Evolutionary conservation across 192 early-diverging fungal species (phyloP).

Genomic region (Coemansia sp.): DNA sequence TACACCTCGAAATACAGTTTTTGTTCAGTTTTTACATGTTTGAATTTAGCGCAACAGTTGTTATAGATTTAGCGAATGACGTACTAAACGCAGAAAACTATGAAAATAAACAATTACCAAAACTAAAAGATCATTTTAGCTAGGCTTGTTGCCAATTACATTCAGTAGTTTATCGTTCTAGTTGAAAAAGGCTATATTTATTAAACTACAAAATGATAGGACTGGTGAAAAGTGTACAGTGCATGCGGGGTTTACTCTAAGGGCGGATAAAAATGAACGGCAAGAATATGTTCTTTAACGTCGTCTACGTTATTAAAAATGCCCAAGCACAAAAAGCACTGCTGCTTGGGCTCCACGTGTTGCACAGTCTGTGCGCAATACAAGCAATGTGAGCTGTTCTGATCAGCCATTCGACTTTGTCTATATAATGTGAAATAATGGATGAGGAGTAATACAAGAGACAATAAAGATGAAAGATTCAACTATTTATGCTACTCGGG

Average conservation of each 20-base stretch:
- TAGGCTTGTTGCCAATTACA: too few species aligned
- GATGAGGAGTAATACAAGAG: neutral
- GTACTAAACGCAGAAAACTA: too few species aligned
- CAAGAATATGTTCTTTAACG: slow-evolving; percentile 36
- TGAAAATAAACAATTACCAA: too few species aligned
- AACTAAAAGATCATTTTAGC: too few species aligned
- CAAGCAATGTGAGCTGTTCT: neutral
- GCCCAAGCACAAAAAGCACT: slow-evolving; percentile 32
- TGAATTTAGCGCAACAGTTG: neutral
- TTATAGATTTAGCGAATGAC: too few species aligned
- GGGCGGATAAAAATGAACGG: slow-evolving; percentile 36
- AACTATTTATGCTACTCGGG: neutral
- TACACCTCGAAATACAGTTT: neutral
- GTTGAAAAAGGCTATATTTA: neutral
- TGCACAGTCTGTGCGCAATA: neutral
- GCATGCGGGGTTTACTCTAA: slow-evolving; percentile 15
- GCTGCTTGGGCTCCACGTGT: slow-evolving; percentile 13
- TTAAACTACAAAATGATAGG: neutral
- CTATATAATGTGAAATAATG: neutral
- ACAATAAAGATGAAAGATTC: neutral
- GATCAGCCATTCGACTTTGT: neutral
- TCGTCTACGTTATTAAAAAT: slow-evolving; percentile 33
- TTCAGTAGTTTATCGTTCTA: too few species aligned
- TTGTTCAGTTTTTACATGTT: neutral
- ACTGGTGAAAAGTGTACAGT: too few species aligned